These are phyloP conservation scores for Amanita polypyramis DNA, from an alignment of 768 basidiomycete genomes.

Conservation along the genomic window DNA sequence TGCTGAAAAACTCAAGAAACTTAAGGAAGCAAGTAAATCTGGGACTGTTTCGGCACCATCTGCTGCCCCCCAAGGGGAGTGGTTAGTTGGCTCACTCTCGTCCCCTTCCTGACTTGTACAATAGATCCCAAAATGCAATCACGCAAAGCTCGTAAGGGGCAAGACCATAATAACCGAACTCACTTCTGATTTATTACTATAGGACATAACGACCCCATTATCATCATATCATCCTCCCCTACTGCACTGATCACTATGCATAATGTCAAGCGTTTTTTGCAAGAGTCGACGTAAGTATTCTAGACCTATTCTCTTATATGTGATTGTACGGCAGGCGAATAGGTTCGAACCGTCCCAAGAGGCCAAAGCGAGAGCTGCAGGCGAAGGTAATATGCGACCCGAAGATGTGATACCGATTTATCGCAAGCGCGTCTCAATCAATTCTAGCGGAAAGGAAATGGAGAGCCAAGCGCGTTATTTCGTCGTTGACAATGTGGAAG, in stretches of 20 bases:
- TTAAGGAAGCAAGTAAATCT: conserved; percentile 55
- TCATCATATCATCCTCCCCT: conserved; percentile 93
- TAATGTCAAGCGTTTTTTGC: conserved; percentile 90
- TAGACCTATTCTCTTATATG: neutral
- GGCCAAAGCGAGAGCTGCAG: conserved; percentile 55
- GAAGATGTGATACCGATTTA: conserved; percentile 88
- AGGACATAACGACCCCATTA: conserved; percentile 85
- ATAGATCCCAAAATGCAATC: conserved; percentile 50
- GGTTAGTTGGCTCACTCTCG: neutral
- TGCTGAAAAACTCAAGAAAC: conserved; percentile 68
- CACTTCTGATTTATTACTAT: conserved; percentile 5
- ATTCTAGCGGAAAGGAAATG: conserved; percentile 52
- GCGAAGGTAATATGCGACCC: conserved; percentile 61
- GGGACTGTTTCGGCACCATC: conserved; percentile 26
- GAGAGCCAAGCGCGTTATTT: conserved; percentile 58
- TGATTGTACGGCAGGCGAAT: neutral
- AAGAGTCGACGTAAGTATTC: conserved; percentile 67
- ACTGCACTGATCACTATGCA: conserved; percentile 96
- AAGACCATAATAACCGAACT: neutral
- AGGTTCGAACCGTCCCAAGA: conserved; percentile 72
- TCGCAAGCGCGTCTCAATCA: conserved; percentile 67
- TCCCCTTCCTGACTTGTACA: neutral
- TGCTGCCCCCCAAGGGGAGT: conserved; percentile 27
- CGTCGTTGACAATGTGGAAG: conserved; percentile 88
- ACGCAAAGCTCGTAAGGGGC: conserved; percentile 57